phyloP scores from a whole-genome alignment of 1,284 basidiomycete genomes.

The Uromyces viciae-fabae region DNA sequence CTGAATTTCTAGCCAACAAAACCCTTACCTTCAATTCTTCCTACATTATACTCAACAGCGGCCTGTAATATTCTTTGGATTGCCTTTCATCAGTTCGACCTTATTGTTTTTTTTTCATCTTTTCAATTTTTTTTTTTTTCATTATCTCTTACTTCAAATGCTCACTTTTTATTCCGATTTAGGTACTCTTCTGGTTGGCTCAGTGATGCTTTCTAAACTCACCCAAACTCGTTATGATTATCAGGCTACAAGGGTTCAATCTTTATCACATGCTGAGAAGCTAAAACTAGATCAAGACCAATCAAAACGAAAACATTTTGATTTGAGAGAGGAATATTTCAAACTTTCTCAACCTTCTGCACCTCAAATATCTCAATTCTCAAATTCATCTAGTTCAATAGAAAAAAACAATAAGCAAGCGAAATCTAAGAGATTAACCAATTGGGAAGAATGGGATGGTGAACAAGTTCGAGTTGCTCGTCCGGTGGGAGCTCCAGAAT shows the following conservation, averaged over 20 bases:
- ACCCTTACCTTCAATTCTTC: conserved; percentile 33
- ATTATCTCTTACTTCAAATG: neutral
- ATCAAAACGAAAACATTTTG: conserved; percentile 51
- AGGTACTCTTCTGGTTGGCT: conserved; percentile 51
- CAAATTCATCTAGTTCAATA: neutral
- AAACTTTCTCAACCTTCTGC: conserved; percentile 18
- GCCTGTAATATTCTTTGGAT: conserved; percentile 53
- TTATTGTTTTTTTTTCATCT: neutral
- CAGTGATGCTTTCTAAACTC: conserved; percentile 52
- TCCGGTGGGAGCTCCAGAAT: conserved; percentile 25
- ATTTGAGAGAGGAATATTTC: conserved; percentile 55
- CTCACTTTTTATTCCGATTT: neutral
- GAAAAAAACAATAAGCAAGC: neutral
- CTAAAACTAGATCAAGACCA: conserved; percentile 50
- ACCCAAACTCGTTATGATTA: conserved; percentile 54
- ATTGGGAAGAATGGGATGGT: conserved; percentile 44
- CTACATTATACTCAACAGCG: conserved; percentile 47
- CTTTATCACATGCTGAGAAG: conserved; percentile 52
- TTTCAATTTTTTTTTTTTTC: neutral
- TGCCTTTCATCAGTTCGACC: conserved; percentile 51
- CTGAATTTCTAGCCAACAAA: conserved; percentile 20
- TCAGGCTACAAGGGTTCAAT: conserved; percentile 52
- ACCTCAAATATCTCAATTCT: neutral
- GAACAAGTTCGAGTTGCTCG: conserved; percentile 39
- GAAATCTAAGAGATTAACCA: neutral